A percentile compares a stretch with the other conserved stretches of the same genome.
Evolutionary conservation across 1,139 yeast species (phyloP).

Genomic region (Magnusiomyces ingens): DNA sequence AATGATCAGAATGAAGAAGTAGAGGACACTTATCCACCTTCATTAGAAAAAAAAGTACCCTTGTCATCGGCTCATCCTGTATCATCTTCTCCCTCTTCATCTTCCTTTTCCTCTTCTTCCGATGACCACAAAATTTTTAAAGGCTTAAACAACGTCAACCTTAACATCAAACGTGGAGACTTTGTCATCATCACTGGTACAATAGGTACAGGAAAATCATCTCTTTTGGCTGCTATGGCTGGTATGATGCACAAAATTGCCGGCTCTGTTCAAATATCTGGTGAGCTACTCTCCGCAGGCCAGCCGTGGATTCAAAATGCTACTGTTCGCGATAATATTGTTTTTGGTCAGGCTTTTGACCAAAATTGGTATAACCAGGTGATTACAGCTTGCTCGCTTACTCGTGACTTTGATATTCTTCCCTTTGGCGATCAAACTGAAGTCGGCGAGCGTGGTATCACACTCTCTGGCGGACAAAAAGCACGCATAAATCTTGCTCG

Average conservation of each 20-base stretch:
- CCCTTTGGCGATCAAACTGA: constrained; percentile 83
- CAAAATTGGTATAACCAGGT: constrained; percentile 48
- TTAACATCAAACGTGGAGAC: constrained; percentile 48
- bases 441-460: constrained; percentile 89
- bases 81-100: background rate
- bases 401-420: constrained; percentile 58
- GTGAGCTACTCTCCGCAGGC: constrained; percentile 38
- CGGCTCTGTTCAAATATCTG: constrained; percentile 42
- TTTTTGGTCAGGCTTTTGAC: constrained; percentile 59
- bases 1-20: constrained; percentile 22
- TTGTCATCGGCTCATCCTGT: background rate
- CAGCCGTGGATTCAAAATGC: constrained; percentile 83
- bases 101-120: background rate
- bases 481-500: constrained; percentile 80
- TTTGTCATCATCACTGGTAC: constrained; percentile 60
- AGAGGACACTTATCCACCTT: constrained; percentile 2
- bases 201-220: constrained; percentile 65
- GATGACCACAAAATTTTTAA: constrained; percentile 23
- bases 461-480: constrained; percentile 89
- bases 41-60: constrained; percentile 10
- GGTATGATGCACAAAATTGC: constrained; percentile 49
- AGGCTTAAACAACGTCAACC: constrained; percentile 42
- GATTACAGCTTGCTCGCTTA: constrained; percentile 57
- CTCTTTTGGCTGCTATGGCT: constrained; percentile 52
- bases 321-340: constrained; percentile 65